Evolutionary conservation across 208 protist species (phyloP), one percentile per base, ranked within the genome.

Genomic region (Eutreptiella sp.): DNA sequence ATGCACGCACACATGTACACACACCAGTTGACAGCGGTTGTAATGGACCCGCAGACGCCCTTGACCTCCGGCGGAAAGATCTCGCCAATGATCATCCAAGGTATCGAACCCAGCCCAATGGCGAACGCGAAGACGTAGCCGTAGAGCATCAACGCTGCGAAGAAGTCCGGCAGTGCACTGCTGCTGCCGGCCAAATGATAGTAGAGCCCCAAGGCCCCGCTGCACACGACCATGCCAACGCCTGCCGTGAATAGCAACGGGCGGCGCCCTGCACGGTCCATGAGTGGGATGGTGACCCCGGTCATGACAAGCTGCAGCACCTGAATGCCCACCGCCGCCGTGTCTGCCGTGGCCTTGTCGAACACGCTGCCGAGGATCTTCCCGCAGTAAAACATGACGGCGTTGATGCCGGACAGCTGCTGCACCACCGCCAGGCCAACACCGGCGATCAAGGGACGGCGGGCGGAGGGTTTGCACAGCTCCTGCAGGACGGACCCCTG

Each of bases 51-150:
- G 4, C 7, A 7, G 32, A n/a, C 36, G 11, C 4, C 4, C n/a
- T 34, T 4, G 7, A 48, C 38, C 4, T 48, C 38, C 4, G 2
- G 2, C 19, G 31, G 31, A 16, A 58, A 58, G 3, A 58, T 29
- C 21, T 58, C 52, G n/a, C 31, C 16, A 3, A 48, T 58, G 2
- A 58, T 41, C 9, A 58, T 2, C 52, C 52, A 58, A 26, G 52
- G 52, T 19, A 58, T 38, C 16, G 52, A 34, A 16, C 52, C 52
- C 4, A 38, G 35, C 3, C 4, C 33, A n/a, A 58, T 41, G n/a
- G 52, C 52, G 41, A 58, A 58, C 23, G 7, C 2, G 4, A 52
- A 19, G 4, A 52, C 46, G 38, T 29, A 47, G 11, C 28, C 33
- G 4, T 16, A 4, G 11, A 24, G 27, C 28, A 11, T 16, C 43